Conservation (phyloP, 2,329 filamentous ascomycete species). For the Verticillium isaacii region DNA sequence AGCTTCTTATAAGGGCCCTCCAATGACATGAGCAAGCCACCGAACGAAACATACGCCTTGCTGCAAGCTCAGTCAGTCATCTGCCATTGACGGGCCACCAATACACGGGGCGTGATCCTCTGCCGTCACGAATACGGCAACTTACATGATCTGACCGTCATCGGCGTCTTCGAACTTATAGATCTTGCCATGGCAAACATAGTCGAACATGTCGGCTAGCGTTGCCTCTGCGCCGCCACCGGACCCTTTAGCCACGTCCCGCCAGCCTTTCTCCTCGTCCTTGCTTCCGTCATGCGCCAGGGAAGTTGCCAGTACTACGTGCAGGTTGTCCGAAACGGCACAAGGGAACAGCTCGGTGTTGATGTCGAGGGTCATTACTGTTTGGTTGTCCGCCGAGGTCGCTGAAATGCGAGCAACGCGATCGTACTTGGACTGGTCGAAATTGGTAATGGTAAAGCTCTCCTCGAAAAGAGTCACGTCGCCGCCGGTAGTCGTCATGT, state of each 20-base stretch:
- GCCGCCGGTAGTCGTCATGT: slow-evolving; percentile 55
- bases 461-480: slow-evolving; percentile 95
- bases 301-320: slow-evolving; percentile 78
- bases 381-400: slow-evolving; percentile 68
- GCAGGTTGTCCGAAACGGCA: slow-evolving; percentile 67
- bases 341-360: slow-evolving; percentile 90
- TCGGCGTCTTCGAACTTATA: slow-evolving; percentile 80
- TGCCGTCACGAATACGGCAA: slow-evolving; percentile 14
- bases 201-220: slow-evolving; percentile 77
- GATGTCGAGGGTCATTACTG: slow-evolving; percentile 81
- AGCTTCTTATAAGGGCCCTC: slow-evolving; percentile 96
- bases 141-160: slow-evolving; percentile 81
- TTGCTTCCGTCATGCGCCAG: slow-evolving; percentile 82
- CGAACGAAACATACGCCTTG: slow-evolving; percentile 92
- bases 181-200: slow-evolving; percentile 84
- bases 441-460: slow-evolving; percentile 73
- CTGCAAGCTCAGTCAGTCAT: slow-evolving; percentile 40
- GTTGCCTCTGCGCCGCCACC: slow-evolving; percentile 50
- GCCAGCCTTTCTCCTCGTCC: slow-evolving; percentile 75
- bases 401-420: slow-evolving; percentile 82
- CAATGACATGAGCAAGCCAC: slow-evolving; percentile 82
- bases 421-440: slow-evolving; percentile 89
- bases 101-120: not conserved
- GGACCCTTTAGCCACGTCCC: slow-evolving; percentile 56
- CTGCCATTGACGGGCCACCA: not conserved